Evolutionary conservation across 106 monocot genomes (phyloP), one percentile per base, ranked within the genome.

Genomic region (Alisma plantagoaquatica): DNA sequence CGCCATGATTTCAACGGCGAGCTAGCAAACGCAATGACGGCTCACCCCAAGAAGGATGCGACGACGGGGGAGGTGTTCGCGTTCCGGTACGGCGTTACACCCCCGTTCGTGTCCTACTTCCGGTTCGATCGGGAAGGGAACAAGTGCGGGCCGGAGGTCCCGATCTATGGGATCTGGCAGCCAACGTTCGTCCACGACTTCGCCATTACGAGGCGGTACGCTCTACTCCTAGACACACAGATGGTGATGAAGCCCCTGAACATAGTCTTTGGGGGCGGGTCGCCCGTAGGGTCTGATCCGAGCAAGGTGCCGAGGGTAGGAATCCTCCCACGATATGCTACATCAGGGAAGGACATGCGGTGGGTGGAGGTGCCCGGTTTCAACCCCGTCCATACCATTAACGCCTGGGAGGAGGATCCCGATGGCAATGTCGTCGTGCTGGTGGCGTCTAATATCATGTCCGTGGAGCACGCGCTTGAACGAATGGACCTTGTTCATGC

Each of bases 21-120:
- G n/a, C n/a, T n/a, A n/a, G n/a, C 31, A 38, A 63, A 73, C 53
- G 80, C 66, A 27, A 80, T 76, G 76, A 80, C 85, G 12, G 76
- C 75, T 11, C 85, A 85, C 56, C 80, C 79, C 15, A 85, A 85
- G 56, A 76, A 70, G 15, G 85, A 85, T 29, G 62, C 73, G 0
- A 47, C 16, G 38, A 80, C 79, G 0, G 80, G 76, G 15, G 85
- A 85, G 55, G 5, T 73, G 33, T 85, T 85, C 51, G 79, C 80
- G 49, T 80, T 85, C 70, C 64, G 76, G 0, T 76, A 76, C 46
- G 68, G 85, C 31, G 28, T 18, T 11, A 19, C 47, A 23, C 22
- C 35, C 25, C 57, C 57, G 1, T 57, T 41, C 33, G 41, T 42
- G 10, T 24, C 41, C 6, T 57, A 57, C 57, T 38, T 41, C 57